Percentiles rank a stretch among this genome's conserved stretches.
These are phyloP conservation scores for Albophoma yamanashiensis DNA, from an alignment of 2,329 filamentous ascomycete species.

Conservation along the genomic window DNA sequence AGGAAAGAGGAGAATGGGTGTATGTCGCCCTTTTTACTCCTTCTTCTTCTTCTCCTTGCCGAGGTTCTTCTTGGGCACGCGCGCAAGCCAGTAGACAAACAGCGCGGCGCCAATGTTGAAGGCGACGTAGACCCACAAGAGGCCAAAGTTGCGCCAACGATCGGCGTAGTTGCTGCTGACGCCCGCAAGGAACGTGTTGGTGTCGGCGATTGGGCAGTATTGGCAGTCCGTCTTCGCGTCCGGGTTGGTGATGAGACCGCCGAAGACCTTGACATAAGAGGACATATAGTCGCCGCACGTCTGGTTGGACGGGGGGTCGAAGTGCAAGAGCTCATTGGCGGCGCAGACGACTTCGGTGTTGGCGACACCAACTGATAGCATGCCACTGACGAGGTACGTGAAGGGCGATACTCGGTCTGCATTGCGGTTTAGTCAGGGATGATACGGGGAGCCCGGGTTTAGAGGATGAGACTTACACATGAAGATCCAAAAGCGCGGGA, in stretches of 20 bases:
- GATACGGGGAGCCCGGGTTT: neutral
- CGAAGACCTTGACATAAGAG: constrained; percentile 32
- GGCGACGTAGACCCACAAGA: constrained; percentile 47
- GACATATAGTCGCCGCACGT: constrained; percentile 52
- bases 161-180: constrained; percentile 44
- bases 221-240: constrained; percentile 38
- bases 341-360: constrained; percentile 57
- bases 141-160: constrained; percentile 59
- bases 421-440: neutral
- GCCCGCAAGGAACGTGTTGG: constrained; percentile 37
- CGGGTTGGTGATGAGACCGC: constrained; percentile 43
- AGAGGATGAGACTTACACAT: constrained; percentile 34
- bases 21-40: constrained; percentile 3
- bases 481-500: constrained; percentile 74
- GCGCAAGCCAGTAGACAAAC: constrained; percentile 42
- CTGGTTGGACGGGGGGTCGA: constrained; percentile 47
- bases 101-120: constrained; percentile 49
- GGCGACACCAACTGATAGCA: constrained; percentile 60
- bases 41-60: constrained; percentile 22
- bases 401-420: constrained; percentile 68
- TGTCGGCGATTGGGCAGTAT: constrained; percentile 41
- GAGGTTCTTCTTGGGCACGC: constrained; percentile 36
- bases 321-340: constrained; percentile 55
- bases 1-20: neutral
- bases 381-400: constrained; percentile 66